Evolutionary conservation across 768 basidiomycete species (phyloP).

Genomic region (Candolleomyces aberdarensis): DNA sequence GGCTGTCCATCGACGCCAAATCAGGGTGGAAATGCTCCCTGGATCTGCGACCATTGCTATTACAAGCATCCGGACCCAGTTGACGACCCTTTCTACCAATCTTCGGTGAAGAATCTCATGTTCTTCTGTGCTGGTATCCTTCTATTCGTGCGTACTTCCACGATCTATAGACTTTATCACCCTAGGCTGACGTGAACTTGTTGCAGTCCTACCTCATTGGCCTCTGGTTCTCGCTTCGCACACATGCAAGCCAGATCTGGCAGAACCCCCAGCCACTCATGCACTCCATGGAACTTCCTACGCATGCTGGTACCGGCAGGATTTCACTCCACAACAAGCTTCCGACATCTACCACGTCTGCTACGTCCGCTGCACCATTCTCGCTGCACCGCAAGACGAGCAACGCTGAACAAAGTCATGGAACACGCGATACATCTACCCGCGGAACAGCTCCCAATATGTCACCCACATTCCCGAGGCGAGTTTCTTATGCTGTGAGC

Average conservation of each 20-base stretch:
- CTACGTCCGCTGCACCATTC: constrained; percentile 16
- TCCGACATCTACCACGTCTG: constrained; percentile 27
- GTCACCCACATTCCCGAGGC: constrained; percentile 45
- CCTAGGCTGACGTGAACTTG: neutral
- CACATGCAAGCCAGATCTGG: constrained; percentile 98
- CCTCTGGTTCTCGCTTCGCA: constrained; percentile 97
- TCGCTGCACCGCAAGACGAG: constrained; percentile 46
- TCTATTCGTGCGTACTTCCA: constrained; percentile 65
- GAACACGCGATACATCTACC: constrained; percentile 25
- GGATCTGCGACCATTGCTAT: constrained; percentile 90
- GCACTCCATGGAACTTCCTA: constrained; percentile 59
- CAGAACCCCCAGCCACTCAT: constrained; percentile 90
- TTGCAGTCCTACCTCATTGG: constrained; percentile 91
- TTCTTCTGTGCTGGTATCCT: constrained; percentile 92
- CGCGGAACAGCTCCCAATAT: constrained; percentile 14
- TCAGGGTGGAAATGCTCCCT: constrained; percentile 45
- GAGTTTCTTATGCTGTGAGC: constrained; percentile 54
- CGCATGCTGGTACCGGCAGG: constrained; percentile 38
- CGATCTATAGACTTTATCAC: neutral
- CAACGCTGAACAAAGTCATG: constrained; percentile 37
- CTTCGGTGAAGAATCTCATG: constrained; percentile 93
- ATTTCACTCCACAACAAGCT: constrained; percentile 64
- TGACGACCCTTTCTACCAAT: constrained; percentile 94
- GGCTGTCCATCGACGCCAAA: constrained; percentile 62
- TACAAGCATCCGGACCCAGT: constrained; percentile 94